Evolutionary conservation across 345 rosid genomes (phyloP).

Genomic region (Orychophragmus violaceus): DNA sequence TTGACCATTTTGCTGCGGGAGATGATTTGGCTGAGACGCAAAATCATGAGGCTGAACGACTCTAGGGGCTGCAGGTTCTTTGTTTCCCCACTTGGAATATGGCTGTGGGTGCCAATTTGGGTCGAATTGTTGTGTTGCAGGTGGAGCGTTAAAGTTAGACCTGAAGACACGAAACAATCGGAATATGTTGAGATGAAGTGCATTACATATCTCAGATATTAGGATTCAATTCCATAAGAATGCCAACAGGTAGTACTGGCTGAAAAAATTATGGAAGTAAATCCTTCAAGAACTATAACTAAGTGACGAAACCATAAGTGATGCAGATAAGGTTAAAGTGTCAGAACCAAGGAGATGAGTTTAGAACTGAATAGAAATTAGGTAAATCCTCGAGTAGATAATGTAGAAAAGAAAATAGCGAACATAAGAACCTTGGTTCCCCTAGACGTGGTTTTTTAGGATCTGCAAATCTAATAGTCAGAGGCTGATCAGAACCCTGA

Average conservation of each 20-base stretch:
- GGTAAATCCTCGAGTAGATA: background rate
- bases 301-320: background rate
- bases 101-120: conserved; percentile 40
- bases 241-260: background rate
- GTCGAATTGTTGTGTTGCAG: conserved; percentile 41
- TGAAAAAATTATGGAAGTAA: background rate
- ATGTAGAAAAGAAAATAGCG: background rate
- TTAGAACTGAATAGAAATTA: background rate
- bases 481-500: conserved; percentile 85
- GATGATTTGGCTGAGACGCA: conserved; percentile 33
- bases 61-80: conserved; percentile 32
- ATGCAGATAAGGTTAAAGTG: background rate
- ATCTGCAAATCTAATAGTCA: conserved; percentile 70
- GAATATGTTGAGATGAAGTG: background rate
- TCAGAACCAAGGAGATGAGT: background rate
- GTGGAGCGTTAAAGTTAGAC: conserved; percentile 44
- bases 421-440: conserved; percentile 53
- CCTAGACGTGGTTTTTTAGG: conserved; percentile 66
- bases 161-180: conserved; percentile 29
- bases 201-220: background rate
- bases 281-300: background rate
- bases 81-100: conserved; percentile 39
- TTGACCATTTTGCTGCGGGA: conserved; percentile 40
- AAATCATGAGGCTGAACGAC: conserved; percentile 36
- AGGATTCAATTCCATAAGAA: background rate